These are phyloP conservation scores for Leccinum fallax DNA, from an alignment of 1,284 basidiomycete genomes.

Conservation along the genomic window DNA sequence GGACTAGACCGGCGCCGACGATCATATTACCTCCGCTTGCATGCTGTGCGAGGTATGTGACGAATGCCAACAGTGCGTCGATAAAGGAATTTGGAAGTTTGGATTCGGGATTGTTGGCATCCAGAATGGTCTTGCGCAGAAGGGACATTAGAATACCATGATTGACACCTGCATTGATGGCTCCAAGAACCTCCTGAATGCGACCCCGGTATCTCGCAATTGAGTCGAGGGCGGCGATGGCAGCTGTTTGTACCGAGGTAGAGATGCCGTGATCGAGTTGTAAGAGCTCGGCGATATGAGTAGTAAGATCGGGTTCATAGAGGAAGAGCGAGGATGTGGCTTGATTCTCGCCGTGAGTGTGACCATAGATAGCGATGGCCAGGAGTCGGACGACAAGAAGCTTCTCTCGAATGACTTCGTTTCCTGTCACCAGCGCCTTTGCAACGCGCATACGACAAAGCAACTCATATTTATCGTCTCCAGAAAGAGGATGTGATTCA, in stretches of 20 bases:
- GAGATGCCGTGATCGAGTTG: conserved; percentile 76
- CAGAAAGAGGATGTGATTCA: conserved; percentile 74
- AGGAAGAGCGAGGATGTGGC: conserved; percentile 86
- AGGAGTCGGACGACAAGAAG: conserved; percentile 83
- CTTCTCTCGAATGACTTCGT: conserved; percentile 72
- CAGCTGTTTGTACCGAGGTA: conserved; percentile 75
- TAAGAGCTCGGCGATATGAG: conserved; percentile 87
- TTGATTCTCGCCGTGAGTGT: conserved; percentile 78
- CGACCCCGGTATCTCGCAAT: conserved; percentile 84
- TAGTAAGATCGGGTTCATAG: conserved; percentile 91
- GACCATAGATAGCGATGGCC: conserved; percentile 88
- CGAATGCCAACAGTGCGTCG: conserved; percentile 84
- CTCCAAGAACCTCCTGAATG: conserved; percentile 85
- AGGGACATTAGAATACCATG: conserved; percentile 93
- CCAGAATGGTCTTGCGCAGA: conserved; percentile 76
- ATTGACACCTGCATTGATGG: conserved; percentile 94
- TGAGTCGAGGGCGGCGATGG: conserved; percentile 88
- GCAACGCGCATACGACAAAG: conserved; percentile 87
- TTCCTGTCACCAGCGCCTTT: conserved; percentile 60
- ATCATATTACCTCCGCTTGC: conserved; percentile 89
- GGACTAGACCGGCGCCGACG: conserved; percentile 95
- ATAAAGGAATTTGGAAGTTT: conserved; percentile 80
- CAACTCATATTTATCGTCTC: conserved; percentile 87
- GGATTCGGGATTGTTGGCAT: conserved; percentile 50
- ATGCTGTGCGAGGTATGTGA: conserved; percentile 87